A percentile compares a stretch with the other conserved stretches of the same genome.
Conservation (phyloP, 306 rosid genomes). For the Inga oerstediana region DNA sequence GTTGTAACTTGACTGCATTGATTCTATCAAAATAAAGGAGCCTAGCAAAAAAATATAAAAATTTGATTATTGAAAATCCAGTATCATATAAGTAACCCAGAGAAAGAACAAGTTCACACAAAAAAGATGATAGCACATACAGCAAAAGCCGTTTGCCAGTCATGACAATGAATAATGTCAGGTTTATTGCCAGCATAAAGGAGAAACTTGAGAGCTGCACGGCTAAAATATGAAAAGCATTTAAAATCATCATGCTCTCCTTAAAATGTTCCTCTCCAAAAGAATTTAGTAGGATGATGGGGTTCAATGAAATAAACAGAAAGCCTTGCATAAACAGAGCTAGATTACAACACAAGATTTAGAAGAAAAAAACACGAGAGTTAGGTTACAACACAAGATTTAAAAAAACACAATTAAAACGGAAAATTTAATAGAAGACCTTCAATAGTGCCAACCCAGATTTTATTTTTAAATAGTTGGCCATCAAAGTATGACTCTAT, state of each 20-base stretch:
- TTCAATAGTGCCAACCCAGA: constrained; percentile 93
- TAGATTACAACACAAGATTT: constrained; percentile 33
- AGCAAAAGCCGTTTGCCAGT: constrained; percentile 98
- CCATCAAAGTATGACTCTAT: constrained; percentile 87
- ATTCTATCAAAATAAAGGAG: no score
- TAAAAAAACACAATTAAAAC: constrained; percentile 4
- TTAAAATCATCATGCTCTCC: constrained; percentile 92
- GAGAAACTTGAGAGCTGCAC: constrained; percentile 94
- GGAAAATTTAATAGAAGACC: constrained; percentile 50
- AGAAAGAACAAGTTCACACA: constrained; percentile 11
- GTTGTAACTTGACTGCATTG: no score
- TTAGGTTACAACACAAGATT: no score
- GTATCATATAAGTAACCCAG: no score
- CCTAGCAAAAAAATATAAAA: no score
- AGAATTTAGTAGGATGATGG: constrained; percentile 83
- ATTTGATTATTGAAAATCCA: no score
- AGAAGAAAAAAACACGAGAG: no score
- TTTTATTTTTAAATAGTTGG: constrained; percentile 77
- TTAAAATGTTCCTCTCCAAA: constrained; percentile 80
- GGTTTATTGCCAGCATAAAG: constrained; percentile 94
- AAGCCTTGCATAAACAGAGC: constrained; percentile 65
- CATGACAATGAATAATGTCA: constrained; percentile 97
- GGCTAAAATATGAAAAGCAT: constrained; percentile 91
- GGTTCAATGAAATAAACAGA: constrained; percentile 97
- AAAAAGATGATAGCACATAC: constrained; percentile 54